Evolutionary conservation across 2,329 filamentous ascomycete species (phyloP).

Genomic region (Diaporthe capsici): DNA sequence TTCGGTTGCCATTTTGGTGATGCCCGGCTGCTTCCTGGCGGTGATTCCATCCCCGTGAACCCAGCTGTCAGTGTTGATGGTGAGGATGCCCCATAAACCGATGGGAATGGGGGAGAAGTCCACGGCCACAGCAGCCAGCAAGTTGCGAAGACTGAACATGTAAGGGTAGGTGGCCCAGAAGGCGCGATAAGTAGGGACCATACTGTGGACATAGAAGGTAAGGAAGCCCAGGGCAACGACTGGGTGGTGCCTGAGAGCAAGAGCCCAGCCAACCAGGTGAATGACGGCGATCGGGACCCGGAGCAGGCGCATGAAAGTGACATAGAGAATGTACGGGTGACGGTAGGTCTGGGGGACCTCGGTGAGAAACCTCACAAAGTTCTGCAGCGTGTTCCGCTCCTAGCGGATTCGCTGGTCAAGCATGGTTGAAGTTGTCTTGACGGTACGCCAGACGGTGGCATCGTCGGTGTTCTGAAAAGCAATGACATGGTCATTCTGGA

Average conservation of each 20-base stretch:
- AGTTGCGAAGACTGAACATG: conserved; percentile 22
- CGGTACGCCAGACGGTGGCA: conserved; percentile 28
- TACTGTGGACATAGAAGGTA: conserved; percentile 5
- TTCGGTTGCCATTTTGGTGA: neutral
- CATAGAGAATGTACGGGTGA: conserved; percentile 25
- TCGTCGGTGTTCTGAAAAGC: conserved; percentile 4
- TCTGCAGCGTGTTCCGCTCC: conserved; percentile 34
- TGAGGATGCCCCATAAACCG: conserved; percentile 30
- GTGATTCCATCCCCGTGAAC: conserved; percentile 23
- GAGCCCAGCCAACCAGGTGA: conserved; percentile 22
- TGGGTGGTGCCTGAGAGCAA: conserved; percentile 8
- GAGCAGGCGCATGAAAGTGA: conserved; percentile 9
- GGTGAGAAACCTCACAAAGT: conserved; percentile 9
- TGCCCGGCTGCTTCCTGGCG: conserved; percentile 15
- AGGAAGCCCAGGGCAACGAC: conserved; percentile 14
- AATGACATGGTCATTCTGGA: conserved; percentile 2
- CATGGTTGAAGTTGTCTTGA: conserved; percentile 25
- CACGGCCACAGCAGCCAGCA: conserved; percentile 22
- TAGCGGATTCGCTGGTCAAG: conserved; percentile 33
- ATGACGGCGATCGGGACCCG: conserved; percentile 13
- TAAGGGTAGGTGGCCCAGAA: conserved; percentile 30
- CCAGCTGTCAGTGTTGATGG: conserved; percentile 25
- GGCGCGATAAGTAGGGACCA: conserved; percentile 1
- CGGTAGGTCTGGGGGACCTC: conserved; percentile 25
- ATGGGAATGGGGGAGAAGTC: conserved; percentile 20